phyloP scores from a whole-genome alignment of 768 basidiomycete species.

The Boletus vinaceobasis region DNA sequence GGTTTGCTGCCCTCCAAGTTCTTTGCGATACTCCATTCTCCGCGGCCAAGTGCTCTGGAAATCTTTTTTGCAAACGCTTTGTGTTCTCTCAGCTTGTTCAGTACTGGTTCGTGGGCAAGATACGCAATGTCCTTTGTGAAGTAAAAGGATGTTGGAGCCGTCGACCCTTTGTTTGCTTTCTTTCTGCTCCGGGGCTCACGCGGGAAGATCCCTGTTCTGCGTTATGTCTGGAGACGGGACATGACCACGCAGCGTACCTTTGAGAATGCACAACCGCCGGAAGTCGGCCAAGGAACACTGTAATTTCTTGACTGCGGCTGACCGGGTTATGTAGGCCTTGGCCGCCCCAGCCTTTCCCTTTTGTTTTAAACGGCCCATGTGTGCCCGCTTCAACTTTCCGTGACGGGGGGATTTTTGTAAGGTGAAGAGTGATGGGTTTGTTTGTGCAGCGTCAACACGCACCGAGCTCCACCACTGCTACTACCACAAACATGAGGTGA shows the following conservation, averaged over 20 bases:
- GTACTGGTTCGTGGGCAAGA: constrained; percentile 92
- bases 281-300: constrained; percentile 98
- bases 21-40: constrained; percentile 94
- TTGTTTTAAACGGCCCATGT: constrained; percentile 73
- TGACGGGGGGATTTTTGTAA: neutral
- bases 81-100: constrained; percentile 92
- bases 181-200: constrained; percentile 91
- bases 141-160: constrained; percentile 96
- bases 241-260: constrained; percentile 56
- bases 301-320: constrained; percentile 88
- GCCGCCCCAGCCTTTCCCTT: constrained; percentile 92
- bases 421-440: constrained; percentile 15
- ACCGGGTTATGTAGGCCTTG: constrained; percentile 88
- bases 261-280: constrained; percentile 92
- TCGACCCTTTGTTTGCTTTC: constrained; percentile 95
- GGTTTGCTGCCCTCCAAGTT: constrained; percentile 92
- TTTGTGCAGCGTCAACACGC: constrained; percentile 32
- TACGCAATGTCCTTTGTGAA: constrained; percentile 98
- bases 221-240: constrained; percentile 8
- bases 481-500: constrained; percentile 33
- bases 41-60: constrained; percentile 85
- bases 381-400: neutral
- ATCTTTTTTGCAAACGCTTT: constrained; percentile 98
- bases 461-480: constrained; percentile 7
- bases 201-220: constrained; percentile 82